Evolutionary conservation across 306 rosid species (phyloP).

Genomic region (Astragalus membranaceus): DNA sequence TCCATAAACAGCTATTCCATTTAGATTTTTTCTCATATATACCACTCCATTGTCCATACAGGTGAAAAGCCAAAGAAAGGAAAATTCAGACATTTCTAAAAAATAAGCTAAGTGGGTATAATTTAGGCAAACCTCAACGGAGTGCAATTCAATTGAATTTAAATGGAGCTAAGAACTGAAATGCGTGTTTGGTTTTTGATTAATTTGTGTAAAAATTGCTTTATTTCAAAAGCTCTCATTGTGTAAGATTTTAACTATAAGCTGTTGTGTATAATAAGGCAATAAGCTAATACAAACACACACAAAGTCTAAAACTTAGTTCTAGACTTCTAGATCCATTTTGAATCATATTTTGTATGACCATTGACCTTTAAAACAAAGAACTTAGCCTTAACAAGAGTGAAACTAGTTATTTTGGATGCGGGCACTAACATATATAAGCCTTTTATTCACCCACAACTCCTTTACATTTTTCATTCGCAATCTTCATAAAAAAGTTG

Average conservation of each 20-base stretch:
- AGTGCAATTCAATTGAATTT: background rate
- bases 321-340: background rate
- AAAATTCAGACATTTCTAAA: background rate
- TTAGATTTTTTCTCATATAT: slow-evolving; percentile 6
- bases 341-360: background rate
- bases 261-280: background rate
- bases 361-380: background rate
- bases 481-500: background rate
- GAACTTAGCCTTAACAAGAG: background rate
- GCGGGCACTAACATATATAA: background rate
- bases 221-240: background rate
- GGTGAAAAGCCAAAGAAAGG: background rate
- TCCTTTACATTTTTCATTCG: slow-evolving; percentile 13
- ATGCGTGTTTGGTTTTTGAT: background rate
- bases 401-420: background rate
- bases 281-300: background rate
- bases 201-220: background rate
- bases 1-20: slow-evolving; percentile 3
- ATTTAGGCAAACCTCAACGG: background rate
- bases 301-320: background rate
- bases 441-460: background rate
- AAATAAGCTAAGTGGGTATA: background rate
- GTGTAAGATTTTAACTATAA: background rate
- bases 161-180: background rate
- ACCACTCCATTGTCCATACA: slow-evolving; percentile 4